Percentiles rank a stretch among this genome's conserved stretches.
Conservation (phyloP, 2,329 filamentous ascomycete genomes). For the Coniochaeta sp. region DNA sequence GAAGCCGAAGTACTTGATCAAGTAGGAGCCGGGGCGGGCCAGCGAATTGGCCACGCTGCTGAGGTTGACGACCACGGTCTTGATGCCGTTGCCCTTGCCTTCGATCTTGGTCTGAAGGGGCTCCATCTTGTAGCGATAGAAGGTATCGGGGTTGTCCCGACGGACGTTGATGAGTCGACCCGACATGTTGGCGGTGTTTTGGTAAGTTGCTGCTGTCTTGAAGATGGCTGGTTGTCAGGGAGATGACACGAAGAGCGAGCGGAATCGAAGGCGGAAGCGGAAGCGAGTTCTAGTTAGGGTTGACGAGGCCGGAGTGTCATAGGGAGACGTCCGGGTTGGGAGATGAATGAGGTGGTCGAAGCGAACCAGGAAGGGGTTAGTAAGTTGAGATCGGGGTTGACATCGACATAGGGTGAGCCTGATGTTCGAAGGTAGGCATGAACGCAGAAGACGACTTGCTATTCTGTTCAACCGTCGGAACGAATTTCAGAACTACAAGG, state of each 20-base stretch:
- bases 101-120: constrained; percentile 97
- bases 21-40: constrained; percentile 83
- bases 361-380: constrained; percentile 40
- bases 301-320: background rate
- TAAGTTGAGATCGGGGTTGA: constrained; percentile 45
- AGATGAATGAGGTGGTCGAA: constrained; percentile 25
- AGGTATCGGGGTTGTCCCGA: constrained; percentile 94
- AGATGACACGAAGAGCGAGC: constrained; percentile 23
- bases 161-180: constrained; percentile 81
- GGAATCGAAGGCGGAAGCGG: constrained; percentile 26
- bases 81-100: constrained; percentile 99
- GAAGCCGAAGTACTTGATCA: constrained; percentile 99
- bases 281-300: background rate
- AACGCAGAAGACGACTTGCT: constrained; percentile 35
- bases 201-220: background rate
- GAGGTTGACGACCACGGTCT: constrained; percentile 94
- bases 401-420: constrained; percentile 52
- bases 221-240: constrained; percentile 9
- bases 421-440: constrained; percentile 48
- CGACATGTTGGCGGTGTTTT: constrained; percentile 66
- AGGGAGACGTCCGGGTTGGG: constrained; percentile 3
- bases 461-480: constrained; percentile 77
- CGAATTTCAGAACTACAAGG: constrained; percentile 83
- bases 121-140: constrained; percentile 99
- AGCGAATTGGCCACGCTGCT: constrained; percentile 88